A percentile compares a stretch with the other conserved stretches of the same genome.
Evolutionary conservation across 371 early-diverging fungal genomes (phyloP).

Genomic region (Mortierella sp.): DNA sequence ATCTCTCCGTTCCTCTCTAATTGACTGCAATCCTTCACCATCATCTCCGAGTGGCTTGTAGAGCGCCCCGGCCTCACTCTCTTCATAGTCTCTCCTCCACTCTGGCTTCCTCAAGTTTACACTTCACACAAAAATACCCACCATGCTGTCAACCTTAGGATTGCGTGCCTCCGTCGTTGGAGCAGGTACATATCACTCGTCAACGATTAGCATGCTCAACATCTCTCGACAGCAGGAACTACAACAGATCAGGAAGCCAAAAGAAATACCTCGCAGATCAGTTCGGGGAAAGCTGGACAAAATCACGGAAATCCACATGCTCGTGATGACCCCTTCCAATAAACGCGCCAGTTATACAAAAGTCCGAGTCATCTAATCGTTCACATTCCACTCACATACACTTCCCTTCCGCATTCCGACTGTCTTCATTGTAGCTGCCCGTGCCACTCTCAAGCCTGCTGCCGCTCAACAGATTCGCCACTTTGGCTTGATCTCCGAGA

Average conservation of each 20-base stretch:
- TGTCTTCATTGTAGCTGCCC: constrained; percentile 15
- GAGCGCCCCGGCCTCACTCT: not conserved
- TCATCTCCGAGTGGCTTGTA: constrained; percentile 20
- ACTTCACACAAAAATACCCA: constrained; percentile 2
- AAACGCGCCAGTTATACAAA: not conserved
- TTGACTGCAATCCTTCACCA: not conserved
- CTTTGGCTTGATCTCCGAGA: constrained; percentile 33
- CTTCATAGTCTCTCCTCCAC: constrained; percentile 7
- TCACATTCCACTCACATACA: no score
- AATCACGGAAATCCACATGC: not conserved
- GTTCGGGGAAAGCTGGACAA: not conserved
- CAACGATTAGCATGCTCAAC: not conserved
- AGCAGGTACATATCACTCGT: constrained; percentile 17
- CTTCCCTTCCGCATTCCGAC: no score
- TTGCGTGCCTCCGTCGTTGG: constrained; percentile 43
- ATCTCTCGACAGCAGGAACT: not conserved
- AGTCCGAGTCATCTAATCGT: not conserved
- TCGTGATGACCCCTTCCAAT: not conserved
- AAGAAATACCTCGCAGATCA: not conserved
- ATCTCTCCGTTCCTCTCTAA: not conserved
- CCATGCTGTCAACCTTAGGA: constrained; percentile 53
- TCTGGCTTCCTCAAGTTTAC: constrained; percentile 12
- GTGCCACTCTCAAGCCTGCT: constrained; percentile 28
- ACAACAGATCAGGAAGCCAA: not conserved
- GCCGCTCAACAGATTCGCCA: constrained; percentile 37